phyloP scores from a whole-genome alignment of 192 early-diverging fungal species.

The Dimargaris xerosporica region DNA sequence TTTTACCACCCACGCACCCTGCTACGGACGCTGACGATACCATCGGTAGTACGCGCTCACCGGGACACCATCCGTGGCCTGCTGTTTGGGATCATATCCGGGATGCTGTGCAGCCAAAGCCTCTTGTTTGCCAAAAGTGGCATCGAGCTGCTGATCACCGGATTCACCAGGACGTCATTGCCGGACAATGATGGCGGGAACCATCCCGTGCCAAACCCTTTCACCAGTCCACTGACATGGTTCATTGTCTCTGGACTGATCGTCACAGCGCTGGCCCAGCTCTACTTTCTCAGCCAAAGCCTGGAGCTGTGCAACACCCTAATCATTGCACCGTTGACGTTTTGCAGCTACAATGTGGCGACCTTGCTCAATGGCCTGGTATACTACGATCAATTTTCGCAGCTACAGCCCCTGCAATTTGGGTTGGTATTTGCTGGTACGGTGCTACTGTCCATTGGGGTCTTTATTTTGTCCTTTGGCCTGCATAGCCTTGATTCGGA shows the following conservation, averaged over 20 bases:
- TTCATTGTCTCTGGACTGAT: constrained; percentile 43
- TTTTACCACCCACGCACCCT: too few relatives aligned
- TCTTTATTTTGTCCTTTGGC: constrained; percentile 39
- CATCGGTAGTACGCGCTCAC: background rate
- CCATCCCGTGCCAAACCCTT: constrained; percentile 39
- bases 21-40: too few relatives aligned
- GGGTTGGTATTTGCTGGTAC: constrained; percentile 50
- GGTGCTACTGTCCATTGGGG: constrained; percentile 42
- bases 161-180: constrained; percentile 13
- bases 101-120: constrained; percentile 55
- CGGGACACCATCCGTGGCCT: constrained; percentile 27
- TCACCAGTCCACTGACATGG: constrained; percentile 50
- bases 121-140: constrained; percentile 66
- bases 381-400: constrained; percentile 55
- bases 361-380: constrained; percentile 64
- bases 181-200: too few relatives aligned
- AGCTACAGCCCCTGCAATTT: constrained; percentile 40
- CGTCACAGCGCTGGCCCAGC: constrained; percentile 31
- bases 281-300: constrained; percentile 64
- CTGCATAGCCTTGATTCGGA: too few relatives aligned
- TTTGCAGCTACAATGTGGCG: constrained; percentile 57
- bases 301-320: constrained; percentile 58
- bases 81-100: constrained; percentile 49
- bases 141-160: constrained; percentile 50
- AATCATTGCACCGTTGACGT: constrained; percentile 54